Base-by-base conservation (phyloP, 768 basidiomycete genomes). In the Lanmaoa rubissima region DNA sequence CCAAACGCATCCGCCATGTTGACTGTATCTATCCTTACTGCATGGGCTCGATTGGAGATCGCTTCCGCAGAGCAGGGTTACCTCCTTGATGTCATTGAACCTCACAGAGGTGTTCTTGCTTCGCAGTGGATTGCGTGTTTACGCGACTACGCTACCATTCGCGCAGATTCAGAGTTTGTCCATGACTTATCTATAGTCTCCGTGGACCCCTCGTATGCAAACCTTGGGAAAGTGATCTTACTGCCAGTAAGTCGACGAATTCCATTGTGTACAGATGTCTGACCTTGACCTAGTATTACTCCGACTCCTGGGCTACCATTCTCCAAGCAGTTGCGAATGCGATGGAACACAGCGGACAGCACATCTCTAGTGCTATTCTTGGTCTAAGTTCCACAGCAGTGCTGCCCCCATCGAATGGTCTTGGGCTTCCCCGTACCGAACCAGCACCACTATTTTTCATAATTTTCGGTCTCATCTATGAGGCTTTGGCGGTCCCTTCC, bases 1-100 rank as follows among this genome's bases (percentile, higher is more conserved):
- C 91, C 95, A 5, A 98, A 98, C 64, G 96, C 95, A 4, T 91
- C 94, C 0, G 88, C 94, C 39, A 96, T 97, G 92, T 75, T 99
- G 48, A 83, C 93, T 51, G 90, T 98, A 26, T 94, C 95, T 1
- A 90, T 92, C 1, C 75, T 98, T 38, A 90, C 94, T 1, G 96
- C 95, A 1, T 99, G 96, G 96, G 95, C 95, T 8, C 88, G 96
- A 68, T 78, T 99, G 16, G 84, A 93, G 66, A 82, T 93, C 4
- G 86, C 95, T 3, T 87, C 88, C 51, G 69, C 78, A 1, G 78
- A 83, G 34, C 92, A 94, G 65, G 63, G 70, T 2, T 98, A 97
- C 69, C 79, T 99, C 11, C 74, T 80, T 21, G 82, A 88, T 36
- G 90, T 99, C 2, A 81, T 98, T 44, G 83, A 86, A 57, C 94